Evolutionary conservation across 352 stramenopile genomes (phyloP).

Genomic region (Phytophthora pseudosyringae): DNA sequence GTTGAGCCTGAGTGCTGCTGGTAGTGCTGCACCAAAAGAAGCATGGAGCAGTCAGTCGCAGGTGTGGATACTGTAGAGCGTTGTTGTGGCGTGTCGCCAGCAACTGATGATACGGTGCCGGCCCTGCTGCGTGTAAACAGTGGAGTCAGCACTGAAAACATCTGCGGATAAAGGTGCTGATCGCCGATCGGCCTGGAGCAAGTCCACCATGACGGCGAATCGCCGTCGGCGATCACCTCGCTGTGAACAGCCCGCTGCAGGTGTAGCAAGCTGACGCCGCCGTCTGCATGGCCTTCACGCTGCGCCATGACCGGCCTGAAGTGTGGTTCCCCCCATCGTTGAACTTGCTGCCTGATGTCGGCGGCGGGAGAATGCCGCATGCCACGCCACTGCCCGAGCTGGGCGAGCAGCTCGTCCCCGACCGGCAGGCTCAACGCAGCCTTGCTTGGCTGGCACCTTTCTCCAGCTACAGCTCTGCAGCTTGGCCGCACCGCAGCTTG

Average conservation of each 20-base stretch:
- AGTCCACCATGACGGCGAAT: too few relatives aligned
- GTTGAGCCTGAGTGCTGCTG: background rate
- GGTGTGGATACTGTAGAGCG: background rate
- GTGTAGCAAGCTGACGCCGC: too few relatives aligned
- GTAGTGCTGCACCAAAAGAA: background rate
- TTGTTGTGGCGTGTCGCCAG: slow-evolving; percentile 4
- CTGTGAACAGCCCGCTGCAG: too few relatives aligned
- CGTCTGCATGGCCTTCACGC: background rate
- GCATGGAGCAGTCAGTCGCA: background rate
- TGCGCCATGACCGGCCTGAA: slow-evolving; percentile 7
- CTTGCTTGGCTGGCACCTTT: background rate
- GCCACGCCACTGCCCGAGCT: too few relatives aligned
- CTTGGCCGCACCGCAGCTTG: background rate
- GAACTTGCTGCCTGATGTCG: slow-evolving; percentile 26
- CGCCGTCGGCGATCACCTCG: too few relatives aligned
- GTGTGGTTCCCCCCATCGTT: slow-evolving; percentile 36
- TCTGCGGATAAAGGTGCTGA: background rate
- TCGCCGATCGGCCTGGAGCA: too few relatives aligned
- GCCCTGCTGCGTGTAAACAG: slow-evolving; percentile 22
- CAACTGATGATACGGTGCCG: slow-evolving; percentile 23
- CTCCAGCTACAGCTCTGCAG: too few relatives aligned
- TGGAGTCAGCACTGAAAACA: slow-evolving; percentile 28
- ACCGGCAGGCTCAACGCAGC: too few relatives aligned
- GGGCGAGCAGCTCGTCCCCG: too few relatives aligned
- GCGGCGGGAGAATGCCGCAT: slow-evolving; percentile 9